A percentile compares a stretch with the other conserved stretches of the same genome.
Evolutionary conservation across 192 early-diverging fungal species (phyloP).

Genomic region (Anaeromyces robustus): DNA sequence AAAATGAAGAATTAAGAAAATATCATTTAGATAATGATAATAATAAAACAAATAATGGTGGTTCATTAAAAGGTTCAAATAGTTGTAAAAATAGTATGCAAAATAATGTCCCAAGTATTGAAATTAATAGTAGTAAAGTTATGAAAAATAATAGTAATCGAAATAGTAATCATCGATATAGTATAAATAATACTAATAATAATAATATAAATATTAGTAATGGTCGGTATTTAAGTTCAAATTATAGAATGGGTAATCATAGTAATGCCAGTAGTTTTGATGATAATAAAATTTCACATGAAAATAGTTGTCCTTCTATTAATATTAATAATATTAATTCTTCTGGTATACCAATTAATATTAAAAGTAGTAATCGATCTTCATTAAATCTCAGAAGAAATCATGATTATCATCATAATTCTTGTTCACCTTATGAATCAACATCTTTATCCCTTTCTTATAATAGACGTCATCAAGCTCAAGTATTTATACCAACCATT

Average conservation of each 20-base stretch:
- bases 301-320: background rate
- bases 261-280: background rate
- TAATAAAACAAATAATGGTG: background rate
- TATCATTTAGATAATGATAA: background rate
- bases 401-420: background rate
- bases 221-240: background rate
- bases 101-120: background rate
- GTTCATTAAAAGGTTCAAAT: background rate
- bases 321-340: background rate
- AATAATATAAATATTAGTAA: too few relatives aligned
- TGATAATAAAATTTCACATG: background rate
- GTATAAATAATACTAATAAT: background rate
- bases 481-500: background rate
- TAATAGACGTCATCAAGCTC: background rate
- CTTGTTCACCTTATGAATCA: background rate
- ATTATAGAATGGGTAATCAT: background rate
- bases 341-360: background rate
- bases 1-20: background rate
- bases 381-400: background rate
- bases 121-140: background rate
- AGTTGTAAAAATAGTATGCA: background rate
- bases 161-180: background rate
- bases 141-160: background rate
- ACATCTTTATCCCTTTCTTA: background rate
- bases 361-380: background rate